Conservation (phyloP, 164 flowering plant genomes). For the Sextonia rubra region DNA sequence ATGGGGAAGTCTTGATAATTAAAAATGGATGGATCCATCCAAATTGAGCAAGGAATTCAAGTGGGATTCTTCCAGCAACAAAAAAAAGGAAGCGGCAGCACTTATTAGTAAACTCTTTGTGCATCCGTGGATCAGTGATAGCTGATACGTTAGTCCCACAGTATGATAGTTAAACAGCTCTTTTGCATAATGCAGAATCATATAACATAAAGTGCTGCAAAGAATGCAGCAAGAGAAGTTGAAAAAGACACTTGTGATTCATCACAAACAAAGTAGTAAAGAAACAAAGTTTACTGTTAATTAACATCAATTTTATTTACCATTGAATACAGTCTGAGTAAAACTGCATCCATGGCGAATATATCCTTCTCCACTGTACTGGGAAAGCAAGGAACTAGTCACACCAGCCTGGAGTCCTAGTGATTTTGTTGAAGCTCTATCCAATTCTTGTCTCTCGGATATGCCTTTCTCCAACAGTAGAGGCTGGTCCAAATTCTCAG, state of each 20-base stretch:
- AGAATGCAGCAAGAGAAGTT: no score
- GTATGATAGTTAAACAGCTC: no score
- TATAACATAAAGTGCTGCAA: no score
- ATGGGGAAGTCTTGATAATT: background rate
- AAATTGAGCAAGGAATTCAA: slow-evolving; percentile 1
- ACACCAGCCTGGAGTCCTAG: slow-evolving; percentile 31
- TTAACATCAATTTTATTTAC: slow-evolving; percentile 27
- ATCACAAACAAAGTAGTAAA: no score
- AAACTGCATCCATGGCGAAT: slow-evolving; percentile 69
- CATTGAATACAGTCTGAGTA: slow-evolving; percentile 83
- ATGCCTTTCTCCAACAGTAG: slow-evolving; percentile 34
- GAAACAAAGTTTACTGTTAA: background rate
- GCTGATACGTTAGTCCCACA: no score
- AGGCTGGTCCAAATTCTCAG: slow-evolving; percentile 41
- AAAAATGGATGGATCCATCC: background rate
- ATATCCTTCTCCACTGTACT: slow-evolving; percentile 56
- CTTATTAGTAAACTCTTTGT: no score
- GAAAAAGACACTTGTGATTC: no score
- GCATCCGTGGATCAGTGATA: no score
- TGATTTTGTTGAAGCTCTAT: slow-evolving; percentile 21
- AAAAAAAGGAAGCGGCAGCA: no score
- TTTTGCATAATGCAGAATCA: no score
- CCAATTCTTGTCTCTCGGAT: slow-evolving; percentile 31
- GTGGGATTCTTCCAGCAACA: background rate
- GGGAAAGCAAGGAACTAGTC: slow-evolving; percentile 34